Percentiles rank a stretch among this genome's conserved stretches.
Conservation (phyloP, 306 rosid genomes). For the Medicago arabica region DNA sequence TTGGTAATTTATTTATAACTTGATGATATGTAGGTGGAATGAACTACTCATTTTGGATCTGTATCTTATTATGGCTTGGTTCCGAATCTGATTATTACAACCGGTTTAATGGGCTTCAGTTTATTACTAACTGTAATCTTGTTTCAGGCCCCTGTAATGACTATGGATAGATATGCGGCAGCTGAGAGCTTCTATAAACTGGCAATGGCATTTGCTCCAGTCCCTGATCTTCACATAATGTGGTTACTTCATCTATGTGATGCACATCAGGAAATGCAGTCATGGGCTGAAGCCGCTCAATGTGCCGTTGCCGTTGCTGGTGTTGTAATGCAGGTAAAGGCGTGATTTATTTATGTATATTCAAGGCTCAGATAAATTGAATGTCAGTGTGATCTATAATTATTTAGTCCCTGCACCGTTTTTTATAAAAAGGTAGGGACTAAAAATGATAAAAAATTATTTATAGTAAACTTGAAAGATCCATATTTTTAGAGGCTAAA, state of each 20-base stretch:
- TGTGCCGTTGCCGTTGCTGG: slow-evolving; percentile 99
- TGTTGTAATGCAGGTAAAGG: slow-evolving; percentile 91
- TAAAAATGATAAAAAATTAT: too few species aligned
- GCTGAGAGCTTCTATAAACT: slow-evolving; percentile 93
- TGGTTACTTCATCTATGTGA: slow-evolving; percentile 98
- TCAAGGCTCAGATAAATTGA: not conserved
- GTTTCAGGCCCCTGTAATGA: slow-evolving; percentile 82
- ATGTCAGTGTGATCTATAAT: not conserved
- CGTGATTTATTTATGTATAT: slow-evolving; percentile 29
- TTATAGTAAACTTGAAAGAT: not conserved
- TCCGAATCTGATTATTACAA: slow-evolving; percentile 7
- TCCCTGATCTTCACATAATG: slow-evolving; percentile 99
- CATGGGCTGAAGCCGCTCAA: slow-evolving; percentile 99
- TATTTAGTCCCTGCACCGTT: not conserved
- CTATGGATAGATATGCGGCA: slow-evolving; percentile 95
- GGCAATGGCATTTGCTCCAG: slow-evolving; percentile 98
- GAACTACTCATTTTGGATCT: not conserved
- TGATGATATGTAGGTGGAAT: not conserved
- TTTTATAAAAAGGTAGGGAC: too few species aligned
- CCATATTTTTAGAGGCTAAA: not conserved
- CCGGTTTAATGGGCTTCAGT: slow-evolving; percentile 36
- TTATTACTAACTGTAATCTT: slow-evolving; percentile 10
- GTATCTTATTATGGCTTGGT: not conserved
- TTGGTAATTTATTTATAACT: not conserved
- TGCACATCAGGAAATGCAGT: slow-evolving; percentile 99